Percentiles rank a stretch among this genome's conserved stretches.
phyloP scores from a whole-genome alignment of 495 filamentous ascomycete species.

The Opeltia flavorubescens region DNA sequence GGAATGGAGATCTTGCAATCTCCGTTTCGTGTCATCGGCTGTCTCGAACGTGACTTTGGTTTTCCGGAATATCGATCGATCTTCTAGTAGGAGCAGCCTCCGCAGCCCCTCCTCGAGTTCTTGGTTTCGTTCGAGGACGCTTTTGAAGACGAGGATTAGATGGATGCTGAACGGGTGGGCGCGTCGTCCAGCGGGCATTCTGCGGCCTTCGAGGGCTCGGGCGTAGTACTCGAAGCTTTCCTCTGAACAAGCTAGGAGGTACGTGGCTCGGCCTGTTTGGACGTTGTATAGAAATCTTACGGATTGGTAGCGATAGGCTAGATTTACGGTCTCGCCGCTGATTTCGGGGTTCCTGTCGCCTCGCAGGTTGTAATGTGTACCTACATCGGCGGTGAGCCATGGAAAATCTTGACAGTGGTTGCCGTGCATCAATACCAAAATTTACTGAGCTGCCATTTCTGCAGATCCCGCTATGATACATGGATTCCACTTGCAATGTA shows the following conservation, averaged over 20 bases:
- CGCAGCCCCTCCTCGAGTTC: neutral
- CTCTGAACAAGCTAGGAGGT: slow-evolving; percentile 1
- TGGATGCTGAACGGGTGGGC: slow-evolving; percentile 6
- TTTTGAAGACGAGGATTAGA: slow-evolving; percentile 2
- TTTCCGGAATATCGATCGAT: neutral
- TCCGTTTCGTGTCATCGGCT: neutral
- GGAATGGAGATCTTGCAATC: neutral
- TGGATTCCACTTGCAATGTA: neutral
- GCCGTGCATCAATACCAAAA: neutral
- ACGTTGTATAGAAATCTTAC: slow-evolving; percentile 1
- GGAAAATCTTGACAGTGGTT: neutral
- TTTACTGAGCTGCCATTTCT: neutral
- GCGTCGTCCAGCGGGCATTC: neutral
- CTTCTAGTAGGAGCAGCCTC: neutral
- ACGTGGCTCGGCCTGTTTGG: neutral
- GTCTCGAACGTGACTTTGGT: neutral
- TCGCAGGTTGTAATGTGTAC: neutral
- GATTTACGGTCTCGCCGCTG: neutral
- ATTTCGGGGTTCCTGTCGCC: neutral
- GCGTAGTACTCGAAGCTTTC: neutral
- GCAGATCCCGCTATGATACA: neutral
- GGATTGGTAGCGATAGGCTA: neutral
- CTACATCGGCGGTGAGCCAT: neutral
- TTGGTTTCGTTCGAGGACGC: neutral
- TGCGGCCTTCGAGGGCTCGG: neutral